Percentiles rank a stretch among this genome's conserved stretches.
These are phyloP conservation scores for Apostasia ramifera DNA, from an alignment of 106 monocot species.

Conservation along the genomic window DNA sequence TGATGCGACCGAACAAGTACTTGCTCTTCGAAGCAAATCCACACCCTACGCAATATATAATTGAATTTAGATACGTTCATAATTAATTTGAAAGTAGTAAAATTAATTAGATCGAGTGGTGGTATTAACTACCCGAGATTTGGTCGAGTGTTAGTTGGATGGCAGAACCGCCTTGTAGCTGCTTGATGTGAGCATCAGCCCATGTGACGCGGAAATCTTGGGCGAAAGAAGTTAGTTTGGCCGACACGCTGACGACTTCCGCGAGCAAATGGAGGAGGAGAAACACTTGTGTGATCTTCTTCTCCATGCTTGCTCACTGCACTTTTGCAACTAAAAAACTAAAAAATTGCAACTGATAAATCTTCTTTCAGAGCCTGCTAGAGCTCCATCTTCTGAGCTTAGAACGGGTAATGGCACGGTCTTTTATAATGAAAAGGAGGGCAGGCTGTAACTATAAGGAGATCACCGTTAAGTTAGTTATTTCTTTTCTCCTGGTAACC, in stretches of 20 bases:
- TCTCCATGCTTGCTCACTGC: not conserved
- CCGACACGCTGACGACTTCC: not conserved
- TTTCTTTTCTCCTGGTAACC: too few relatives aligned
- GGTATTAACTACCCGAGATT: slow-evolving; percentile 16
- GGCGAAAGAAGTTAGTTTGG: not conserved
- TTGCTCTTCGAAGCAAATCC: slow-evolving; percentile 38
- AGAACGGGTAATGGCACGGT: not conserved
- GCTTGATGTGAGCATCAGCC: slow-evolving; percentile 39
- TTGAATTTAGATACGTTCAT: not conserved
- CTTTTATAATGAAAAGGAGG: too few relatives aligned
- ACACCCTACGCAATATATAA: slow-evolving; percentile 11
- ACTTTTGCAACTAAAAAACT: not conserved
- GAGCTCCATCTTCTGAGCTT: not conserved
- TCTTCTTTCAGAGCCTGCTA: not conserved
- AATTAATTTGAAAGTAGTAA: not conserved
- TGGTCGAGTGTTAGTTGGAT: slow-evolving; percentile 40
- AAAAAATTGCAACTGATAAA: too few relatives aligned
- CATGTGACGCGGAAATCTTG: slow-evolving; percentile 11
- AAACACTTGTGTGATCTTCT: not conserved
- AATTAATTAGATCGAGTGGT: not conserved
- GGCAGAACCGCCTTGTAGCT: slow-evolving; percentile 24
- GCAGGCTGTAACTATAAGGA: too few relatives aligned
- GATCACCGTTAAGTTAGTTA: too few relatives aligned
- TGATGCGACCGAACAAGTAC: slow-evolving; percentile 44
- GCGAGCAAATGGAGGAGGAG: not conserved